Conservation (phyloP, 257 asterid genomes). For the Nicotiana tomentosiformis region DNA sequence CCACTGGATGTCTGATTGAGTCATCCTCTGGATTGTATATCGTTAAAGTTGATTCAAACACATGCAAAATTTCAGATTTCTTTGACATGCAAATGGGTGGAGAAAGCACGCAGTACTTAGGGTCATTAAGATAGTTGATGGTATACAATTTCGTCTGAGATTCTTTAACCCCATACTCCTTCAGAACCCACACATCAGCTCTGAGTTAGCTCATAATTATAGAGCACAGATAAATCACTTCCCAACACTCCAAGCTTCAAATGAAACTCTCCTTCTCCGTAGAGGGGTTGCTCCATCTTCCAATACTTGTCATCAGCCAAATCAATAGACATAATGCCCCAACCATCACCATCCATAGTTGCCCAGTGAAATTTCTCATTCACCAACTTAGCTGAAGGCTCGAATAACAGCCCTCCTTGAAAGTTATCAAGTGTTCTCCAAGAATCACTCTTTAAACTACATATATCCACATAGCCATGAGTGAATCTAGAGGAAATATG, state of each 20-base stretch:
- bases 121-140: conserved; percentile 16
- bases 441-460: background rate
- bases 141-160: conserved; percentile 38
- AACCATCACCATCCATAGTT: no score
- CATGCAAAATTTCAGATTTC: conserved; percentile 33
- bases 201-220: conserved; percentile 2
- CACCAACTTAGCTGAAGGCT: background rate
- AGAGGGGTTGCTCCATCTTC: conserved; percentile 26
- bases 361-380: background rate
- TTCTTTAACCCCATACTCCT: conserved; percentile 27
- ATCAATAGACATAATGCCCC: no score
- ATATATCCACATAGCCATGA: background rate
- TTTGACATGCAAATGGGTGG: conserved; percentile 23
- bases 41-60: conserved; percentile 17
- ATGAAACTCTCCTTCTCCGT: background rate
- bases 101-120: conserved; percentile 1
- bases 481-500: background rate
- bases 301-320: background rate
- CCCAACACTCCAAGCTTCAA: conserved; percentile 28
- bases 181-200: conserved; percentile 51
- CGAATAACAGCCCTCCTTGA: background rate
- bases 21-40: conserved; percentile 25
- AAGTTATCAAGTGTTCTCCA: background rate
- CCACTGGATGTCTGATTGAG: conserved; percentile 23
- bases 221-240: conserved; percentile 26